Conservation (phyloP, 2,329 filamentous ascomycete genomes). For the Penicillium fuscoglaucum region DNA sequence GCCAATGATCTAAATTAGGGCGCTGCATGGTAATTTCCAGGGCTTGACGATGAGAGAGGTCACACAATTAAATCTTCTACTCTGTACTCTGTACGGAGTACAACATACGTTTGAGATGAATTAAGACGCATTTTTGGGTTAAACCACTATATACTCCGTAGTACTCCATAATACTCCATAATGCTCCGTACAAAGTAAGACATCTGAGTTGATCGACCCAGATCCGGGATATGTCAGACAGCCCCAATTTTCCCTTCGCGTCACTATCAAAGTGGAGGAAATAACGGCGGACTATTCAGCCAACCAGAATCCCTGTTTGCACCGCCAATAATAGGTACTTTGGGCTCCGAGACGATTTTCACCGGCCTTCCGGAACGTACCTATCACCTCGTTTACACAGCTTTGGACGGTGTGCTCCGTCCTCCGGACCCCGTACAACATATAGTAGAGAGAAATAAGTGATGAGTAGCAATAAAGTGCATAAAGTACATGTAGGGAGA, state of each 20-base stretch:
- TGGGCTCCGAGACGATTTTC: conserved; percentile 3
- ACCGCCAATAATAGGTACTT: not conserved
- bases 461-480: not conserved
- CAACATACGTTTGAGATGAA: not conserved
- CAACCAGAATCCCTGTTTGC: conserved; percentile 12
- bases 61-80: not conserved
- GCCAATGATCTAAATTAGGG: not conserved
- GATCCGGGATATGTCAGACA: conserved; percentile 4
- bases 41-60: not conserved
- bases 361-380: not conserved
- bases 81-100: no score
- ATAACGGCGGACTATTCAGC: conserved; percentile 17
- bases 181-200: not conserved
- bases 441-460: not conserved
- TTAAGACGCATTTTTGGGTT: not conserved
- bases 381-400: no score
- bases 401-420: no score
- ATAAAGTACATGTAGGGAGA: no score
- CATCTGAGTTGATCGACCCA: not conserved
- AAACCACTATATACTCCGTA: no score
- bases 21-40: not conserved
- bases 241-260: conserved; percentile 18
- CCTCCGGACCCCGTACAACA: no score
- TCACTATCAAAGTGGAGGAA: conserved; percentile 19
- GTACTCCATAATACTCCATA: not conserved